Percentiles rank a stretch among this genome's conserved stretches.
These are phyloP conservation scores for Peronospora farinosa DNA, from an alignment of 352 stramenopile species.

Conservation along the genomic window DNA sequence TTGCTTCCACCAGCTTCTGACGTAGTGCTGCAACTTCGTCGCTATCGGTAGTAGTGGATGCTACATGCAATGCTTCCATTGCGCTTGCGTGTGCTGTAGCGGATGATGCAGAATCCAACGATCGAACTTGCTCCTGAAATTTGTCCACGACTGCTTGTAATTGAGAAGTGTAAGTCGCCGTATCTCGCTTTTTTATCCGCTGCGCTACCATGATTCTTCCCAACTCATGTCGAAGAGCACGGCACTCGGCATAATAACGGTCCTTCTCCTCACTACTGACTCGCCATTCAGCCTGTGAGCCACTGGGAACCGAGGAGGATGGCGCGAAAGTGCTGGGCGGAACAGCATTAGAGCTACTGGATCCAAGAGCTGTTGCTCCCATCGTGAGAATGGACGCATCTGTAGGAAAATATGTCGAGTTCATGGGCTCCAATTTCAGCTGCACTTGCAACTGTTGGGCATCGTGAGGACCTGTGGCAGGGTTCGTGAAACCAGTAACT, in stretches of 20 bases:
- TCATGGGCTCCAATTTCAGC: conserved; percentile 59
- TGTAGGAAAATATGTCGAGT: conserved; percentile 61
- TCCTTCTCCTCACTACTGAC: conserved; percentile 57
- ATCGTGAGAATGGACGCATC: conserved; percentile 58
- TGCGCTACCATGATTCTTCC: conserved; percentile 42
- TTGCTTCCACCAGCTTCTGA: conserved; percentile 60
- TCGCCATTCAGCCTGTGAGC: conserved; percentile 31
- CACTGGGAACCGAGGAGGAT: conserved; percentile 18
- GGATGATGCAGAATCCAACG: conserved; percentile 29
- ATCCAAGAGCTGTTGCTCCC: conserved; percentile 23
- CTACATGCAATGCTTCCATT: neutral
- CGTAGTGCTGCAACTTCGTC: conserved; percentile 52
- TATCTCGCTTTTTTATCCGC: conserved; percentile 37
- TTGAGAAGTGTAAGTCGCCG: conserved; percentile 33
- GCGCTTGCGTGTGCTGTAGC: conserved; percentile 9
- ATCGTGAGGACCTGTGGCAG: conserved; percentile 18
- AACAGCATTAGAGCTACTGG: neutral
- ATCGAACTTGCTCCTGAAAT: conserved; percentile 51
- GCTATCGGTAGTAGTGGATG: conserved; percentile 19
- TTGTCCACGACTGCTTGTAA: conserved; percentile 51
- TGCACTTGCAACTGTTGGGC: conserved; percentile 32
- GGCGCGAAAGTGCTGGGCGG: conserved; percentile 20
- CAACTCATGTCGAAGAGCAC: conserved; percentile 59
- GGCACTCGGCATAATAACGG: conserved; percentile 60
- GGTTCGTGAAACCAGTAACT: conserved; percentile 10